Percentiles rank a stretch among this genome's conserved stretches.
Evolutionary conservation across 768 basidiomycete genomes (phyloP).

Genomic region (Pleurotus giganteus): DNA sequence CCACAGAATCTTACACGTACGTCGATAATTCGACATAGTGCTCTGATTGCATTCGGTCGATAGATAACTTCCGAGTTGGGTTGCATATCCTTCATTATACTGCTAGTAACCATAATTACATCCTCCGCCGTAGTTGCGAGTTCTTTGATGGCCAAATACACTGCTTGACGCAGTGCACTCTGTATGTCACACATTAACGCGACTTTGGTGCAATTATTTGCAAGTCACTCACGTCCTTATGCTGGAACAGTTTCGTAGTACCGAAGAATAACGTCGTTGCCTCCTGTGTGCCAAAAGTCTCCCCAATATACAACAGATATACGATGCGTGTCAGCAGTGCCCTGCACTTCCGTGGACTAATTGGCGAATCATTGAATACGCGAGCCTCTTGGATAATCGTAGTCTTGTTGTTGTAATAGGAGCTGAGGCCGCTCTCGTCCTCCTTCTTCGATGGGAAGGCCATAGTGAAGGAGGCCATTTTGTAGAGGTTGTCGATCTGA

Average conservation of each 20-base stretch:
- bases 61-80: constrained; percentile 98
- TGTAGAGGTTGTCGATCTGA: constrained; percentile 16
- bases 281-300: constrained; percentile 92
- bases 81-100: constrained; percentile 99
- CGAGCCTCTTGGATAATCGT: constrained; percentile 98
- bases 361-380: constrained; percentile 98
- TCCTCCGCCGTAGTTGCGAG: constrained; percentile 94
- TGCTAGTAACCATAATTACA: constrained; percentile 99
- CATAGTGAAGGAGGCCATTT: constrained; percentile 55
- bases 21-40: constrained; percentile 94
- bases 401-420: constrained; percentile 95
- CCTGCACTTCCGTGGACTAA: constrained; percentile 96
- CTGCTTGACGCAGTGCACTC: constrained; percentile 95
- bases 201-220: constrained; percentile 2
- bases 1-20: constrained; percentile 50
- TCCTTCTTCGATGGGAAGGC: constrained; percentile 92
- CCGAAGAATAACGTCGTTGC: constrained; percentile 98
- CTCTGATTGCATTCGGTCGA: constrained; percentile 95
- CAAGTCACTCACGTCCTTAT: constrained; percentile 85
- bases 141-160: constrained; percentile 98
- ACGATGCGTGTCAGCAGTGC: constrained; percentile 95
- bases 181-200: constrained; percentile 28
- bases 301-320: constrained; percentile 94
- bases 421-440: constrained; percentile 90
- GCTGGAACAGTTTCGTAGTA: constrained; percentile 97